These are phyloP conservation scores for Rhizopus microsporus DNA, from an alignment of 371 early-diverging fungal species.

Conservation along the genomic window DNA sequence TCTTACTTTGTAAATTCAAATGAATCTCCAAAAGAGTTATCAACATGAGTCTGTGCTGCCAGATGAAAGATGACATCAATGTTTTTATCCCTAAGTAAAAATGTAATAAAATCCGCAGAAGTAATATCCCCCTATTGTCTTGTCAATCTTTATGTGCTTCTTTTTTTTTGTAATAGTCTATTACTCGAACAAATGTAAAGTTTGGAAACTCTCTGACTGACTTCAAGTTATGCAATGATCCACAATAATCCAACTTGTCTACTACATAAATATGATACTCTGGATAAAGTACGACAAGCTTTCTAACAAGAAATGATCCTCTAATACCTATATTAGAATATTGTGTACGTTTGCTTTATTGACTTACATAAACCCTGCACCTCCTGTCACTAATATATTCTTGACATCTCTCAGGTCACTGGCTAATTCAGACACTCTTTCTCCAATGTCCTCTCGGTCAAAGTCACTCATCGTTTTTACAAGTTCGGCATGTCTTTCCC, in stretches of 20 bases:
- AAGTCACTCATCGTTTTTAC: constrained; percentile 35
- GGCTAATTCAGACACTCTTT: constrained; percentile 32
- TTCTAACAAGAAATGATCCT: constrained; percentile 64
- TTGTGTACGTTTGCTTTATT: neutral
- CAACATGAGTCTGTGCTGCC: constrained; percentile 88
- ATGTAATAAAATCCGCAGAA: constrained; percentile 68
- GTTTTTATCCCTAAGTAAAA: constrained; percentile 65
- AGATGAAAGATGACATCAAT: constrained; percentile 83
- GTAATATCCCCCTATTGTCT: constrained; percentile 71
- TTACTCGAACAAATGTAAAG: constrained; percentile 70
- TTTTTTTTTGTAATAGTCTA: neutral
- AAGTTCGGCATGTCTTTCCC: constrained; percentile 27
- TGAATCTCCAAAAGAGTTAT: constrained; percentile 88
- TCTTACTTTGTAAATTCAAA: constrained; percentile 76
- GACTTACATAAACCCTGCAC: constrained; percentile 85
- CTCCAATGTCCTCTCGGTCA: constrained; percentile 51
- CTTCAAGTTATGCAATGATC: constrained; percentile 66
- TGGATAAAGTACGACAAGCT: constrained; percentile 68
- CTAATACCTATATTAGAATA: constrained; percentile 21
- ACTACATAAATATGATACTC: constrained; percentile 72
- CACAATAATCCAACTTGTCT: constrained; percentile 85
- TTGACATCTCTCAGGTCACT: constrained; percentile 39
- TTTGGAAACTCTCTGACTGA: constrained; percentile 58
- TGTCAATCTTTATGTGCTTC: constrained; percentile 7
- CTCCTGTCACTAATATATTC: constrained; percentile 82